Evolutionary conservation across 306 rosid genomes (phyloP).

Genomic region (Trifolium dubium): DNA sequence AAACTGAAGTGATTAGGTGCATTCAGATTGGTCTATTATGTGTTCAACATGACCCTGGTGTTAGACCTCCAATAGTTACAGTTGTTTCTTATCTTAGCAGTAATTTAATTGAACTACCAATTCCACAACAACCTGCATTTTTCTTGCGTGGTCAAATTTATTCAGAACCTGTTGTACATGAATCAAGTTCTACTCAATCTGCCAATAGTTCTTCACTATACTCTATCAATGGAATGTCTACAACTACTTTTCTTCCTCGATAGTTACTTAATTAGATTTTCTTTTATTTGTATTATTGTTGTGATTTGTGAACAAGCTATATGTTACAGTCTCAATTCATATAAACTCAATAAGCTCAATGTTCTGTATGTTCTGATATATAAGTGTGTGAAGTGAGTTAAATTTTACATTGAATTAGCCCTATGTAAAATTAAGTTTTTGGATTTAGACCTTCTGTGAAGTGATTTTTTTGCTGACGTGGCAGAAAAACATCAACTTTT

Average conservation of each 20-base stretch:
- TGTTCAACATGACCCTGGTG: constrained; percentile 5
- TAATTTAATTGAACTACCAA: constrained; percentile 4
- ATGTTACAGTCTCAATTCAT: too few relatives aligned
- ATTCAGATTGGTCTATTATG: constrained; percentile 10
- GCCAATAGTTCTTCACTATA: not conserved
- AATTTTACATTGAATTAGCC: too few relatives aligned
- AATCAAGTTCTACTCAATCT: constrained; percentile 8
- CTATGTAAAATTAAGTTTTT: too few relatives aligned
- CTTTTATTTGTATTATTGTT: not conserved
- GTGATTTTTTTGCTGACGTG: too few relatives aligned
- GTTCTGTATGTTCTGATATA: too few relatives aligned
- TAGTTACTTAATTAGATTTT: not conserved
- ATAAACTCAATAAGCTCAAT: too few relatives aligned
- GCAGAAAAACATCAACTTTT: too few relatives aligned
- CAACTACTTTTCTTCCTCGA: not conserved
- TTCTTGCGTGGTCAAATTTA: not conserved
- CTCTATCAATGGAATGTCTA: not conserved
- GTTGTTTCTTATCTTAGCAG: not conserved
- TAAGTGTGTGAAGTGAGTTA: too few relatives aligned
- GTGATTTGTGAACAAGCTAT: not conserved
- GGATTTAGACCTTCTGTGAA: too few relatives aligned
- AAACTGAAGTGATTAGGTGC: not conserved
- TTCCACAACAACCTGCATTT: constrained; percentile 15
- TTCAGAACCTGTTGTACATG: not conserved
- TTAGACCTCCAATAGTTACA: constrained; percentile 8